Percentiles rank a stretch among this genome's conserved stretches.
Evolutionary conservation across 2,329 filamentous ascomycete genomes (phyloP).

Genomic region (Sphaerulina vaccinii): DNA sequence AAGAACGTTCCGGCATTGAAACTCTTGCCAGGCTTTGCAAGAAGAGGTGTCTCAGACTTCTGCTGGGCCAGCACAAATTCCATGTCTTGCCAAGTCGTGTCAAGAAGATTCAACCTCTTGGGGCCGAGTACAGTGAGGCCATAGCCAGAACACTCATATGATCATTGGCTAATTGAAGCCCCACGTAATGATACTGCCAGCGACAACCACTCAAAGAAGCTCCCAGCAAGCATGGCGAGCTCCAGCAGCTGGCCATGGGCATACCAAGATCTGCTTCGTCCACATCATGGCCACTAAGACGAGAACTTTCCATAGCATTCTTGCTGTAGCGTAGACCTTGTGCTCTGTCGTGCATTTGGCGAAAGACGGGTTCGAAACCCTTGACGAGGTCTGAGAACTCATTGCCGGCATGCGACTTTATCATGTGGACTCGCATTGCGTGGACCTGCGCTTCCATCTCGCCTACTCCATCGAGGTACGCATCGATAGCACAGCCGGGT

Average conservation of each 20-base stretch:
- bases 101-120: not conserved
- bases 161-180: not conserved
- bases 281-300: no score
- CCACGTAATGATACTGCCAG: not conserved
- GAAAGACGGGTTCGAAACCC: no score
- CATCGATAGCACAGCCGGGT: not conserved
- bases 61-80: not conserved
- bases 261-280: not conserved
- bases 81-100: not conserved
- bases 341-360: no score
- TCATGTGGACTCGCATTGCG: not conserved
- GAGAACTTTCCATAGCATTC: no score
- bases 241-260: not conserved
- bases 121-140: not conserved
- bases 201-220: not conserved
- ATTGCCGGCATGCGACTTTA: not conserved
- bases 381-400: no score
- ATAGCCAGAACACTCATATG: not conserved
- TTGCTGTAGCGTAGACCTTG: no score
- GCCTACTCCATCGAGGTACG: not conserved
- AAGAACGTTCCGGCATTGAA: not conserved
- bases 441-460: not conserved
- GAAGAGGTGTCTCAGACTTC: not conserved
- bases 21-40: not conserved
- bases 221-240: no score